Conservation (phyloP, 1,139 yeast genomes). For the Debaryomyces sp. region DNA sequence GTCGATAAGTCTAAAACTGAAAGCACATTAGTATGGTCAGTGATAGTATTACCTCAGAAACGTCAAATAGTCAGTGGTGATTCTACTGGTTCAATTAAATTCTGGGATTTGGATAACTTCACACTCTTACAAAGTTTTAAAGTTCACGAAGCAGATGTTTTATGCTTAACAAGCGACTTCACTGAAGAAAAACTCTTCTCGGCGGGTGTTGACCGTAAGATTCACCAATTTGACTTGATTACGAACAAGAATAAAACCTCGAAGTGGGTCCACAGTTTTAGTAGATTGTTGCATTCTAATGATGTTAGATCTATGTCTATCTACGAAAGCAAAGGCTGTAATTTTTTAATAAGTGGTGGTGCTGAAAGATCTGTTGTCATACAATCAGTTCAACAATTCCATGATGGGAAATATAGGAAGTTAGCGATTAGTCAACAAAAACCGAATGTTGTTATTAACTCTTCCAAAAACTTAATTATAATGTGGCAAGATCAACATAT, state of each 20-base stretch:
- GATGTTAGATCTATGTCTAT: conserved; percentile 82
- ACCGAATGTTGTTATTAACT: conserved; percentile 56
- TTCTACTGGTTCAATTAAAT: conserved; percentile 89
- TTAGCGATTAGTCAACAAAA: conserved; percentile 66
- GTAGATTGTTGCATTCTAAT: conserved; percentile 82
- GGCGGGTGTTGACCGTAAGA: conserved; percentile 94
- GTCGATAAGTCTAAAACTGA: conserved; percentile 77
- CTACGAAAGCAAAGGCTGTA: conserved; percentile 69
- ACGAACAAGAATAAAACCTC: conserved; percentile 36
- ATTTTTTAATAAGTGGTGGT: conserved; percentile 83
- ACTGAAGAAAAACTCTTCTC: conserved; percentile 71
- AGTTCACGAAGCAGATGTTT: conserved; percentile 89
- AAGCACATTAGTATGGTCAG: conserved; percentile 87
- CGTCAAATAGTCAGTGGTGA: conserved; percentile 90
- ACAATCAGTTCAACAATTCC: conserved; percentile 67
- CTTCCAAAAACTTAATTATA: conserved; percentile 53
- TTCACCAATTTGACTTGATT: conserved; percentile 63
- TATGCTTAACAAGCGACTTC: conserved; percentile 68
- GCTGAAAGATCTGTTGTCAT: conserved; percentile 81
- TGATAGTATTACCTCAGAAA: conserved; percentile 60
- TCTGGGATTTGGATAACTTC: conserved; percentile 84
- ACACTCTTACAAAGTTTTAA: conserved; percentile 81
- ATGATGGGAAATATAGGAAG: conserved; percentile 74
- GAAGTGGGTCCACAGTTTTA: conserved; percentile 82
- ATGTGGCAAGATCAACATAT: conserved; percentile 85